A percentile compares a stretch with the other conserved stretches of the same genome.
Conservation (phyloP, 495 filamentous ascomycete species). For the Podospora bellae-mahoneyi region DNA sequence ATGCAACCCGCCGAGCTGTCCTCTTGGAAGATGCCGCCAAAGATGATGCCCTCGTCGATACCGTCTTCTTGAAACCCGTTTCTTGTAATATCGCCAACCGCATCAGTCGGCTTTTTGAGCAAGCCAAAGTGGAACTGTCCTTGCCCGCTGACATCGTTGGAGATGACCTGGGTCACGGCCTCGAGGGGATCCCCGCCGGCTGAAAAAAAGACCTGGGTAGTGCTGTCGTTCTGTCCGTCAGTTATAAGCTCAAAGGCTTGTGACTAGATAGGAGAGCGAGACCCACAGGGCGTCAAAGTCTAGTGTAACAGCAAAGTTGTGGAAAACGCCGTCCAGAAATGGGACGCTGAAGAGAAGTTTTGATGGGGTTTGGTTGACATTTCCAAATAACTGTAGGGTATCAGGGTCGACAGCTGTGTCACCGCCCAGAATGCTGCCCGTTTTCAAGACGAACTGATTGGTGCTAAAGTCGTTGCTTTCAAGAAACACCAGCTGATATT, state of each 20-base stretch:
- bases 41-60: constrained; percentile 47
- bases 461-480: constrained; percentile 47
- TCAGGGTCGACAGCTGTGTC: constrained; percentile 34
- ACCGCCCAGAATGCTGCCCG: constrained; percentile 40
- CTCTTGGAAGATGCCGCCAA: constrained; percentile 47
- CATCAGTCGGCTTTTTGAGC: constrained; percentile 42
- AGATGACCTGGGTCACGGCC: constrained; percentile 31
- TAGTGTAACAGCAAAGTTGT: constrained; percentile 48
- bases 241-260: no score
- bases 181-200: constrained; percentile 29
- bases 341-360: constrained; percentile 40
- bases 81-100: constrained; percentile 37
- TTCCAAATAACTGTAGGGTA: constrained; percentile 39
- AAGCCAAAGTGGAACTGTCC: constrained; percentile 49
- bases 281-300: constrained; percentile 43
- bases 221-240: constrained; percentile 5
- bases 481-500: constrained; percentile 51
- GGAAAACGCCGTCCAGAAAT: constrained; percentile 38
- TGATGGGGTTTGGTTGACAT: constrained; percentile 31
- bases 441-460: constrained; percentile 50
- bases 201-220: constrained; percentile 38
- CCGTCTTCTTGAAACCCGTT: constrained; percentile 40
- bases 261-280: neutral
- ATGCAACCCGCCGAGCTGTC: constrained; percentile 37
- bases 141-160: constrained; percentile 44